phyloP scores from a whole-genome alignment of 2,329 filamentous ascomycete species.

The Atkinsonella texensis region DNA sequence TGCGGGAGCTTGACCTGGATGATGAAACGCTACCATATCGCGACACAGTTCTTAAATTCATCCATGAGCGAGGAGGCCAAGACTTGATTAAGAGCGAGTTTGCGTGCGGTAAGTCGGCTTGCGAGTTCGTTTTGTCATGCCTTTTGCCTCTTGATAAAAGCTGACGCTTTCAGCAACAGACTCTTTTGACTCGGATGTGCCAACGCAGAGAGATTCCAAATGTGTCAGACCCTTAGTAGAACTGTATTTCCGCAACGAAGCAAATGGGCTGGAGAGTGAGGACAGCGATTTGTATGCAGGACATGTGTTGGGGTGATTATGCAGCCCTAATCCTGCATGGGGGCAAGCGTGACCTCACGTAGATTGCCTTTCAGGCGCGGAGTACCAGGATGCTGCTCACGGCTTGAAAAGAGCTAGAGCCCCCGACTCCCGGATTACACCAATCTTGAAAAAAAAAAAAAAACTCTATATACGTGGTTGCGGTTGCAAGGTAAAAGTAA shows the following conservation, averaged over 20 bases:
- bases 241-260: neutral
- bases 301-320: too few relatives aligned
- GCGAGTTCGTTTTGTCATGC: neutral
- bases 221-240: neutral
- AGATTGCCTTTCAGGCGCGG: too few relatives aligned
- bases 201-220: neutral
- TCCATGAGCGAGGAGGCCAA: neutral
- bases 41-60: neutral
- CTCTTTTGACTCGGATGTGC: neutral
- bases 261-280: too few relatives aligned
- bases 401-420: too few relatives aligned
- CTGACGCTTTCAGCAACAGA: neutral
- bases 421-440: too few relatives aligned
- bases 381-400: too few relatives aligned
- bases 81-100: neutral
- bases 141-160: neutral
- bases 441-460: too few relatives aligned
- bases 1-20: neutral
- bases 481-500: too few relatives aligned
- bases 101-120: neutral
- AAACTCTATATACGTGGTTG: too few relatives aligned
- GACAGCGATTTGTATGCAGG: too few relatives aligned
- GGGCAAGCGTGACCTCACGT: too few relatives aligned
- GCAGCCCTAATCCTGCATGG: too few relatives aligned
- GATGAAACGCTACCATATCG: neutral